These are phyloP conservation scores for Dictyostelium brefeldianum DNA, from an alignment of 78 protist genomes.

Conservation along the genomic window DNA sequence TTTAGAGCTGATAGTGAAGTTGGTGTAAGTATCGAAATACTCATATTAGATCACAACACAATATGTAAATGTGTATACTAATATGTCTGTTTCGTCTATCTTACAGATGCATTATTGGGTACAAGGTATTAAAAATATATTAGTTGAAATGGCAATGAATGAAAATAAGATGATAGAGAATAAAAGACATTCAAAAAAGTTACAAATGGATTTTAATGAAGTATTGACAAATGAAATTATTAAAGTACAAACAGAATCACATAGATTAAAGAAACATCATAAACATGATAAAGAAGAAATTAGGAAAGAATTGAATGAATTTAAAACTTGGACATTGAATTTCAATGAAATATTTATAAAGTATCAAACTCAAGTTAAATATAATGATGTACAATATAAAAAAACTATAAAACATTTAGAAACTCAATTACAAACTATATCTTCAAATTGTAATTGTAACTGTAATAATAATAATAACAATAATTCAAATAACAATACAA, in stretches of 20 bases:
- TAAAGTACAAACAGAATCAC: neutral
- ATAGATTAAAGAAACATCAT: neutral
- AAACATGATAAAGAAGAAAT: constrained; percentile 3
- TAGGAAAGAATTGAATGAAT: constrained; percentile 12
- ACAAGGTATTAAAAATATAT: constrained; percentile 54
- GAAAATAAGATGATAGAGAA: neutral
- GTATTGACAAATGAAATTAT: neutral
- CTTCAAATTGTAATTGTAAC: neutral
- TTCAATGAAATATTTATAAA: neutral
- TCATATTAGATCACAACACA: neutral
- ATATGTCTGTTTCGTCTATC: too few relatives aligned
- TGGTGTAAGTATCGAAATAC: constrained; percentile 7
- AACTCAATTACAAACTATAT: neutral
- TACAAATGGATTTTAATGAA: constrained; percentile 8
- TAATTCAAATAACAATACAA: neutral
- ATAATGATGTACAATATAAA: neutral
- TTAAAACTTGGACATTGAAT: neutral
- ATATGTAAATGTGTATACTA: neutral
- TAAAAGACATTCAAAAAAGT: constrained; percentile 6
- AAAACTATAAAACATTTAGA: constrained; percentile 7
- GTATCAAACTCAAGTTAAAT: neutral
- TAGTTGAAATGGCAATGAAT: constrained; percentile 27
- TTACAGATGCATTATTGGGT: constrained; percentile 64
- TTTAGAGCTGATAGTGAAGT: constrained; percentile 25
- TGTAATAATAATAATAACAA: neutral